These are phyloP conservation scores for Penicillium robsamsonii DNA, from an alignment of 495 filamentous ascomycete species.

Conservation along the genomic window DNA sequence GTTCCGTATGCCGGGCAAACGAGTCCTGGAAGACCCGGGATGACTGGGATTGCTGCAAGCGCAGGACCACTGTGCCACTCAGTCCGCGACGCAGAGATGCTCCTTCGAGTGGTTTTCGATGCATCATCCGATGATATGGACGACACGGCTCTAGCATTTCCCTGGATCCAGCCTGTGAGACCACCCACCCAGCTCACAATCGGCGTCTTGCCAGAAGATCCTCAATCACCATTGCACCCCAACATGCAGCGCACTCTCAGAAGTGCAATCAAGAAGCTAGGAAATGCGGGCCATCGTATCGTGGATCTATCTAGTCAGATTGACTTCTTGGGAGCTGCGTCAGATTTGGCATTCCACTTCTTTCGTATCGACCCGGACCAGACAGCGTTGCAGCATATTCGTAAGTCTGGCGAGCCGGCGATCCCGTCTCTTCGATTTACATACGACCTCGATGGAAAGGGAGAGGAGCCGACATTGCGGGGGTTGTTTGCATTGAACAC, in stretches of 20 bases:
- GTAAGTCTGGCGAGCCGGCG: not conserved
- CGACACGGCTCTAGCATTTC: slow-evolving; percentile 28
- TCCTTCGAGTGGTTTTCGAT: not conserved
- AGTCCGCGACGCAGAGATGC: slow-evolving; percentile 39
- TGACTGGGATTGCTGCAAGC: slow-evolving; percentile 15
- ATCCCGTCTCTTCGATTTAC: not conserved
- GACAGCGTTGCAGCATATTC: not conserved
- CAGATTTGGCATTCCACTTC: not conserved
- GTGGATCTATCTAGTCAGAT: not conserved
- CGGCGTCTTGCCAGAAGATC: not conserved
- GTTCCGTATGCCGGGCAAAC: slow-evolving; percentile 43
- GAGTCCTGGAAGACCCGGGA: slow-evolving; percentile 2
- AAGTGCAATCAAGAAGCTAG: not conserved
- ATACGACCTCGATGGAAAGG: not conserved
- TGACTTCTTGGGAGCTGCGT: not conserved
- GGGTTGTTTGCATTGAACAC: not conserved
- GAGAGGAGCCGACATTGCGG: not conserved
- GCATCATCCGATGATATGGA: not conserved
- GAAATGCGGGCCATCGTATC: not conserved
- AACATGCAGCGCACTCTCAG: not conserved
- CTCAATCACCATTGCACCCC: not conserved
- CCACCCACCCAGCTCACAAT: not conserved
- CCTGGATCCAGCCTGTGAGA: not conserved
- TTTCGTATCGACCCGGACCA: not conserved
- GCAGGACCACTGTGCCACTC: slow-evolving; percentile 57